Base-by-base conservation (phyloP, 1,139 yeast genomes). In the Suhomyces choctaworum region DNA sequence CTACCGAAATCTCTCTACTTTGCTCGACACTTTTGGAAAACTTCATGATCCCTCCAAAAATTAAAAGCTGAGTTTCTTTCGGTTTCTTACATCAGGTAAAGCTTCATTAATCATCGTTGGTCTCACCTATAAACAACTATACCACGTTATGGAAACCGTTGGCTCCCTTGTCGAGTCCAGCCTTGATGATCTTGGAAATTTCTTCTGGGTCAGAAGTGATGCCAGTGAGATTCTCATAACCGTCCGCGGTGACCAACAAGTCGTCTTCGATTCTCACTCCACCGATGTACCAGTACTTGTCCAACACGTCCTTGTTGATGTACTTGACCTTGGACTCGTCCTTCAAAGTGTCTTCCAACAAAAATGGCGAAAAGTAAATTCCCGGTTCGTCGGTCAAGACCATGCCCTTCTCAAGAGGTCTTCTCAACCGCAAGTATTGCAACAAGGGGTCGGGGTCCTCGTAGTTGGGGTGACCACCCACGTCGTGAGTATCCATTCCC, bases 181-280 rank as follows among this genome's bases (percentile, higher is more conserved):
- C 70, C 48, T 77, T 74, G 23, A 90, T 95, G 45, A 90, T 86
- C 47, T 70, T 70, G 32, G 87, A 74, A 37, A 92, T 82, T 57
- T 89, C 95, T 7, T 70, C 73, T 1, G 97, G 90, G 56, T 90
- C 95, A 39, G 84, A 82, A 2, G 97, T 87, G 39, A 90, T 78
- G 25, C 76, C 73, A 4, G 97, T 92, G 40, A 90, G 65, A 51
- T 87, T 85, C 52, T 89, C 95, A 54, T 60, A 78, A 0, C 98
- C 97, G 37, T 64, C 65, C 34, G 72, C 71, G 2, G 96, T 87
- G 31, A 92, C 82, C 32, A 86, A 65, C 32, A 92, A 76, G 54
- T 90, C 97, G 56, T 92, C 98, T 60, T 92, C 98, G 42, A 92
- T 88, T 60, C 98, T 78, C 5, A 92, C 96, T 31, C 98, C 98